Percentiles rank a stretch among this genome's conserved stretches.
phyloP scores from a whole-genome alignment of 116 monocot genomes.

The Trichopus zeylanicus region DNA sequence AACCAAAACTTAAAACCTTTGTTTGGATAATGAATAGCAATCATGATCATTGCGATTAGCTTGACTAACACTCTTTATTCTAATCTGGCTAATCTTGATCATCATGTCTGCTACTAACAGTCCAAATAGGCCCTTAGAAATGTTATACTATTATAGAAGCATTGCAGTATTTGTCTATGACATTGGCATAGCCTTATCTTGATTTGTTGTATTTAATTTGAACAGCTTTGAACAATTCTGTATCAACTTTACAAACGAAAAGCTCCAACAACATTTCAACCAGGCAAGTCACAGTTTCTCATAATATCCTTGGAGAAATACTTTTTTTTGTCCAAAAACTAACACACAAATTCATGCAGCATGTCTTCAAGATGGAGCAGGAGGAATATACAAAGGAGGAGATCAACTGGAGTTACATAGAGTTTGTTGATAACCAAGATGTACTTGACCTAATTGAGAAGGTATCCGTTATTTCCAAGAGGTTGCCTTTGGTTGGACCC shows the following conservation, averaged over 20 bases:
- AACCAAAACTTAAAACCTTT: too few species aligned
- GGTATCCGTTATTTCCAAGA: constrained; percentile 24
- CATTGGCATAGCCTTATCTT: too few species aligned
- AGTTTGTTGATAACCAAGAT: constrained; percentile 85
- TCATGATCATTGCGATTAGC: too few species aligned
- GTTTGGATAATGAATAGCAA: too few species aligned
- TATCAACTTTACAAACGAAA: constrained; percentile 84
- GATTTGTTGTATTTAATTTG: constrained; percentile 3
- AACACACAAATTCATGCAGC: constrained; percentile 24
- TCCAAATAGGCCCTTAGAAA: too few species aligned
- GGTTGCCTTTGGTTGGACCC: too few species aligned
- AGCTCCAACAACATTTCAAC: constrained; percentile 85
- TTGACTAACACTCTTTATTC: too few species aligned
- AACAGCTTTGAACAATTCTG: constrained; percentile 80
- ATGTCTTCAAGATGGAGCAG: constrained; percentile 75
- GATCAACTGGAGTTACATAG: constrained; percentile 84
- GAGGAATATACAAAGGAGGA: constrained; percentile 65
- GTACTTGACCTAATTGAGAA: constrained; percentile 76
- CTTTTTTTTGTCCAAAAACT: neutral
- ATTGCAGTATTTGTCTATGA: too few species aligned
- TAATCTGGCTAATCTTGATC: too few species aligned
- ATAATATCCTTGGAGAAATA: neutral
- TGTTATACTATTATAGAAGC: too few species aligned
- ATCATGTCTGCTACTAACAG: too few species aligned
- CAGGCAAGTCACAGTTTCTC: constrained; percentile 32